phyloP scores from a whole-genome alignment of 2,329 filamentous ascomycete species.

The Rutstroemia sp. region DNA sequence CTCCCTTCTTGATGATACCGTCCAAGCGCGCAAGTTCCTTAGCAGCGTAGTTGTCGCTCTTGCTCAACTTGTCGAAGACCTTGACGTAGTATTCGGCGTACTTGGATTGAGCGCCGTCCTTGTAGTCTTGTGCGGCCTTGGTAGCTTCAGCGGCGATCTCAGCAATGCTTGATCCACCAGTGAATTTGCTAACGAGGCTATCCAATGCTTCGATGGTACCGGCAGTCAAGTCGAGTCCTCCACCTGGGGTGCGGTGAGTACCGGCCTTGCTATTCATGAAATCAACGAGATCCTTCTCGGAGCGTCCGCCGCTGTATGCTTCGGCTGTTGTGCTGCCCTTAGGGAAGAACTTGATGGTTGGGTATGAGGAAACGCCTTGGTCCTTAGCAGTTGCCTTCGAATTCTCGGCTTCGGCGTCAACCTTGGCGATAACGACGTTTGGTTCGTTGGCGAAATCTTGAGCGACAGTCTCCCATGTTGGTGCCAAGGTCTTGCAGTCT shows the following conservation, averaged over 20 bases:
- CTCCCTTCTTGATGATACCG: constrained; percentile 77
- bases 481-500: constrained; percentile 97
- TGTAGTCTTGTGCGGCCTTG: constrained; percentile 59
- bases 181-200: constrained; percentile 65
- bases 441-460: constrained; percentile 71
- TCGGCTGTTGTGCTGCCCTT: constrained; percentile 68
- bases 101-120: constrained; percentile 57
- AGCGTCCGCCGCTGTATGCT: constrained; percentile 68
- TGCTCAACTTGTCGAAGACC: constrained; percentile 76
- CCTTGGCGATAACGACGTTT: constrained; percentile 82
- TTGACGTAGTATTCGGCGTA: constrained; percentile 93
- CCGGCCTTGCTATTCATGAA: constrained; percentile 88
- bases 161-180: constrained; percentile 48
- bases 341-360: constrained; percentile 97
- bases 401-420: constrained; percentile 85
- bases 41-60: constrained; percentile 69
- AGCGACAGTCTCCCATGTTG: constrained; percentile 82
- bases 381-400: constrained; percentile 70
- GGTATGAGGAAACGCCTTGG: constrained; percentile 78
- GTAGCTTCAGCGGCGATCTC: constrained; percentile 64
- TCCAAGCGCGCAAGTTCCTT: constrained; percentile 82
- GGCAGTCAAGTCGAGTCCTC: constrained; percentile 68
- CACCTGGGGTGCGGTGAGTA: constrained; percentile 76
- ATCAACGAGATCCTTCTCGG: constrained; percentile 65
- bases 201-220: constrained; percentile 80